Conservation (phyloP, 345 rosid genomes). For the Eucalyptus regnans region DNA sequence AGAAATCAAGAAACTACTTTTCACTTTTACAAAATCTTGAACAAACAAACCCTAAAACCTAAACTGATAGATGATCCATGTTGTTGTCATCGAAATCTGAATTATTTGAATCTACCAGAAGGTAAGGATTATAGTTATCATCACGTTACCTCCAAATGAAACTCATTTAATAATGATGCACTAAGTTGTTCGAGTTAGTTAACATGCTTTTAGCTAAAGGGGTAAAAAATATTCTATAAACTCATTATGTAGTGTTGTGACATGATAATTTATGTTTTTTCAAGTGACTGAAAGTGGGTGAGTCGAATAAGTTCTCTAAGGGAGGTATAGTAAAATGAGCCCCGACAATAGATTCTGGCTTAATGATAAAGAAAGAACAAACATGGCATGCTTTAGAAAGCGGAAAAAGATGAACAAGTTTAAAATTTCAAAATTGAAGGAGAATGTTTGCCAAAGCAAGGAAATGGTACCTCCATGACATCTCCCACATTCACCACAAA, state of each 20-base stretch:
- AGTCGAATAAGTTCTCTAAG: not conserved
- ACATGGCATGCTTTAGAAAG: not conserved
- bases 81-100: not conserved
- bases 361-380: too few relatives aligned
- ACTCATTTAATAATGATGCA: not conserved
- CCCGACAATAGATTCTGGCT: not conserved
- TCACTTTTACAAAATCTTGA: not conserved
- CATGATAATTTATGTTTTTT: not conserved
- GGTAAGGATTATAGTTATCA: not conserved
- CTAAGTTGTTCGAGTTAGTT: not conserved
- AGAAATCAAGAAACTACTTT: not conserved
- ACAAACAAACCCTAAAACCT: not conserved
- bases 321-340: not conserved
- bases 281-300: not conserved
- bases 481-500: constrained; percentile 10
- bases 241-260: not conserved
- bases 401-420: not conserved
- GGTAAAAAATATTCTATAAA: not conserved
- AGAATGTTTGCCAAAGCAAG: not conserved
- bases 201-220: not conserved
- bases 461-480: constrained; percentile 2
- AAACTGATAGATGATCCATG: not conserved
- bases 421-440: not conserved
- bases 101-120: not conserved
- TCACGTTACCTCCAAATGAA: not conserved